phyloP scores from a whole-genome alignment of 345 rosid genomes.

The Alliaria petiolata region DNA sequence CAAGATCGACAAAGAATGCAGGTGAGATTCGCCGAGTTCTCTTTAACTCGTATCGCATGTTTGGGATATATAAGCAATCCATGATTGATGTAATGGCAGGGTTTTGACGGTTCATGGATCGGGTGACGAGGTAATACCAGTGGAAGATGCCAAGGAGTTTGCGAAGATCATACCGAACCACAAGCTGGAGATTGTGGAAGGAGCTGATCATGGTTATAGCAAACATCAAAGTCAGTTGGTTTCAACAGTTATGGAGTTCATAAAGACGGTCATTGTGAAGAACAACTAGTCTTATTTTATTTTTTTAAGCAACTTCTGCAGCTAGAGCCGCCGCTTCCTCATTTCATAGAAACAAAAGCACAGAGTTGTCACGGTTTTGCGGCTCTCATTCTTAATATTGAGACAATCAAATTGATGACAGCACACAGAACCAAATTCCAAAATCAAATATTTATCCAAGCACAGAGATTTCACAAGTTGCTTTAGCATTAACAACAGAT shows the following conservation, averaged over 20 bases:
- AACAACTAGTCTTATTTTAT: constrained; percentile 7
- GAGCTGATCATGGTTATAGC: constrained; percentile 64
- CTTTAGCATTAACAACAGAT: too few species aligned
- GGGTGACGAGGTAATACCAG: constrained; percentile 48
- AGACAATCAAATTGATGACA: too few species aligned
- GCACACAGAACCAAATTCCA: too few species aligned
- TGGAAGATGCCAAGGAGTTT: constrained; percentile 64
- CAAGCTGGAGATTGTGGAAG: constrained; percentile 51
- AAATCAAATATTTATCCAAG: too few species aligned
- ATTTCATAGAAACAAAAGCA: background rate
- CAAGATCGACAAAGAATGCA: constrained; percentile 63
- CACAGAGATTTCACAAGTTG: too few species aligned
- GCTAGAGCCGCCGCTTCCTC: too few species aligned
- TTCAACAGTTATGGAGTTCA: constrained; percentile 46
- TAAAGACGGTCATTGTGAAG: constrained; percentile 31
- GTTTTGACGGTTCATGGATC: constrained; percentile 83
- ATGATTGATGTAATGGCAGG: constrained; percentile 25
- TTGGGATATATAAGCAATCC: background rate
- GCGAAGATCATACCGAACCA: constrained; percentile 71
- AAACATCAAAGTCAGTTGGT: constrained; percentile 52
- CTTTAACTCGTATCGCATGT: background rate
- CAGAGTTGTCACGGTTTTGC: too few species aligned
- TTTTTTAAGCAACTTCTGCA: constrained; percentile 70
- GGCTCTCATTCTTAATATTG: too few species aligned
- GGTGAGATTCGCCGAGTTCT: constrained; percentile 30